Evolutionary conservation across 1,284 basidiomycete genomes (phyloP), one percentile per base, ranked within the genome.

Genomic region (Neonothopanus nambi): DNA sequence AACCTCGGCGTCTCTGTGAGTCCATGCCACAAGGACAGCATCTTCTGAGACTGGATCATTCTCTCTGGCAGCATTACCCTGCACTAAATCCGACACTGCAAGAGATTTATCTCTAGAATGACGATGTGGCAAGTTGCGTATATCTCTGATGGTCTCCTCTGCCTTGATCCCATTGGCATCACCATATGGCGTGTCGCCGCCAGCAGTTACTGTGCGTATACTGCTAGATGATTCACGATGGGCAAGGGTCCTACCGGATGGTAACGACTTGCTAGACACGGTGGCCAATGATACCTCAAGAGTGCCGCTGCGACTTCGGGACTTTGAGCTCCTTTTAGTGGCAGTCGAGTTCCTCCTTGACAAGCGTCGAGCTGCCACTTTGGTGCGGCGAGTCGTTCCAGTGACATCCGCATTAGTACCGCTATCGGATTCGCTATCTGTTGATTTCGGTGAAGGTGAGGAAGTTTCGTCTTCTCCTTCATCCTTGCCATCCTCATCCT

Each of bases 171-270:
- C 24, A 21, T 41, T 54, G 3, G 55, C 58, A 11, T 52, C 60
- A n/a, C 68, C 68, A 26, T 62, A 63, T 4, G 72, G 67, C 5
- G 69, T 57, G 24, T 61, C 62, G 33, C 76, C 75, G 1, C 63
- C 74, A 3, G 79, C 84, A 17, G 78, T 82, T 3, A 90, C 82
- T 0, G 89, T 91, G 11, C 80, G 77, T 33, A 88, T 76, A 58
- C 88, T 91, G 61, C 81, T 87, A 21, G 70, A 70, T 3, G 87
- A 89, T 21, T 76, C 75, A 39, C 76, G 78, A 51, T 76, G 78
- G 30, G 30, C 30, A 33, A 33, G 30, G 13, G 13, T 13, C 13
- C 30, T 33, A 33, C 30, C 30, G 8, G 30, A 33, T 2, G 30
- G 30, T 33, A n/a, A n/a, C 67, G 67, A 15, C 75, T 80, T 17